phyloP scores from a whole-genome alignment of 2,329 filamentous ascomycete genomes.

The Neodidymelliopsis sp. region DNA sequence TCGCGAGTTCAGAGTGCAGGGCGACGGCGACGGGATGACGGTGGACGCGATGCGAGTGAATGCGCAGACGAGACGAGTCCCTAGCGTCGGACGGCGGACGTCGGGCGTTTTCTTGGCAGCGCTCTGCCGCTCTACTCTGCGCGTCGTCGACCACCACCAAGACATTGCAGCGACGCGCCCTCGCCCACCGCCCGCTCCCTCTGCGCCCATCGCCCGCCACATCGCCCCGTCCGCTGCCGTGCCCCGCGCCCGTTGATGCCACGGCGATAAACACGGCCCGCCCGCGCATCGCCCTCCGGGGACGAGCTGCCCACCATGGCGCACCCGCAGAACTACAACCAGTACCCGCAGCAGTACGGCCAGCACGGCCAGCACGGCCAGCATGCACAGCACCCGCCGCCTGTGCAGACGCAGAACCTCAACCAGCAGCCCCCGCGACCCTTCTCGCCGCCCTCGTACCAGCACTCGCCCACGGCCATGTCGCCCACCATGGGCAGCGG shows the following conservation, averaged over 20 bases:
- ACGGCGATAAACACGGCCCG: slow-evolving; percentile 20
- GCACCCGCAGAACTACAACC: slow-evolving; percentile 40
- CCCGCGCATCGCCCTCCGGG: slow-evolving; percentile 35
- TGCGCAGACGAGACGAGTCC: not conserved
- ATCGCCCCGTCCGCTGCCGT: slow-evolving; percentile 1
- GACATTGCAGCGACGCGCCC: slow-evolving; percentile 29
- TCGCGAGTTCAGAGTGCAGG: slow-evolving; percentile 1
- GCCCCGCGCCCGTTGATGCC: slow-evolving; percentile 10
- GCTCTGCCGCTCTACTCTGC: slow-evolving; percentile 17
- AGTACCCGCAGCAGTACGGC: slow-evolving; percentile 34
- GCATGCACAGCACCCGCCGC: slow-evolving; percentile 36
- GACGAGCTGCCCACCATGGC: slow-evolving; percentile 44
- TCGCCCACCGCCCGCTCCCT: slow-evolving; percentile 15
- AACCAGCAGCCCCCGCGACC: slow-evolving; percentile 51
- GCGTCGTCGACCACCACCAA: slow-evolving; percentile 18
- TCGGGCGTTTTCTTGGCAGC: too few relatives aligned
- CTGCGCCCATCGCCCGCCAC: slow-evolving; percentile 14
- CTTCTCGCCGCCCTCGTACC: slow-evolving; percentile 46
- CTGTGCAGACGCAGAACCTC: slow-evolving; percentile 51
- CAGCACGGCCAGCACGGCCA: slow-evolving; percentile 35
- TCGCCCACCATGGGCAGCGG: slow-evolving; percentile 53
- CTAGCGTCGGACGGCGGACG: too few relatives aligned
- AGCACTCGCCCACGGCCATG: slow-evolving; percentile 61
- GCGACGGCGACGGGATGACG: not conserved
- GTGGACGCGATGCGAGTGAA: slow-evolving; percentile 2